A percentile compares a stretch with the other conserved stretches of the same genome.
Conservation (phyloP, 768 basidiomycete species). For the Daedalea quercina region DNA sequence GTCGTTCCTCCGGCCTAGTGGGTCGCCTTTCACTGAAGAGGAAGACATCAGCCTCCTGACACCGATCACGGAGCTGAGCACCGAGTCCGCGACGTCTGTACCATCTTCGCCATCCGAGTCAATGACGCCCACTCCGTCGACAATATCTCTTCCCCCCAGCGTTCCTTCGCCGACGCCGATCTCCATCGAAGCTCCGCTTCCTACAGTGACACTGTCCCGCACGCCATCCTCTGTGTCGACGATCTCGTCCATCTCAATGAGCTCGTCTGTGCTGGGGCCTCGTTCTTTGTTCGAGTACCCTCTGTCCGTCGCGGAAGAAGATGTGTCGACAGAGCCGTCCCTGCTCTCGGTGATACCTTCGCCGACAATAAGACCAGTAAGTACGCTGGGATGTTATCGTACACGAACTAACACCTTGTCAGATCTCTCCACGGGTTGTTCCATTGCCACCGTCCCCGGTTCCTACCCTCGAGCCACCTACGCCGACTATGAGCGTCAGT, state of each 20-base stretch:
- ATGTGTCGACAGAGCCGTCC: constrained; percentile 51
- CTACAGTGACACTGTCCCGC: constrained; percentile 14
- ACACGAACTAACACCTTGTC: not conserved
- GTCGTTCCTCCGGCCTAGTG: constrained; percentile 63
- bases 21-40: constrained; percentile 18
- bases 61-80: constrained; percentile 26
- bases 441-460: constrained; percentile 28
- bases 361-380: constrained; percentile 22
- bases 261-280: constrained; percentile 23
- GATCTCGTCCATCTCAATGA: constrained; percentile 24
- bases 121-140: constrained; percentile 21
- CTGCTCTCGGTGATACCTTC: constrained; percentile 34
- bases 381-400: constrained; percentile 8
- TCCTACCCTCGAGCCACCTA: constrained; percentile 26
- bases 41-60: constrained; percentile 23
- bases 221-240: constrained; percentile 25
- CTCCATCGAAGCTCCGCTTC: constrained; percentile 8
- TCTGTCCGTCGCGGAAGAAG: constrained; percentile 16
- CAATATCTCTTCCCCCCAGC: constrained; percentile 27
- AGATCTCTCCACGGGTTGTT: constrained; percentile 27
- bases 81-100: constrained; percentile 16
- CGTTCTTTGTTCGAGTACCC: constrained; percentile 18
- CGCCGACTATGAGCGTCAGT: constrained; percentile 41
- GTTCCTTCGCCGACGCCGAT: constrained; percentile 21
- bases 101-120: constrained; percentile 25